A percentile compares a stretch with the other conserved stretches of the same genome.
phyloP scores from a whole-genome alignment of 176 grass and related monocot genomes.

The barley (Hordeum vulgare) region DNA sequence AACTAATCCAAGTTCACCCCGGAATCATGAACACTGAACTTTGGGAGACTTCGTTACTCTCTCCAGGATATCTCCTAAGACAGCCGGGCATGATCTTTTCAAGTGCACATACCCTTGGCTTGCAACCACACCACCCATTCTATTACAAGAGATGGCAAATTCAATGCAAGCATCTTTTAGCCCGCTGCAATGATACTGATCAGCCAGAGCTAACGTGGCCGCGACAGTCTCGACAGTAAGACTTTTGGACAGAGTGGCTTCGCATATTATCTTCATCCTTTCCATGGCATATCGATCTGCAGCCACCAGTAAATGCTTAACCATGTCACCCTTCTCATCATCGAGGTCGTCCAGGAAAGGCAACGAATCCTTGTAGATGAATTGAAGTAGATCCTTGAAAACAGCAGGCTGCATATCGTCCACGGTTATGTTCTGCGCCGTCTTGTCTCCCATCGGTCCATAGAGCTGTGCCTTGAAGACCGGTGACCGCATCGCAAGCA shows the following conservation, averaged over 20 bases:
- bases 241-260: neutral
- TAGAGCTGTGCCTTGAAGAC: neutral
- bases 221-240: neutral
- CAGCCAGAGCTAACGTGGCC: neutral
- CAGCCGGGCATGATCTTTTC: neutral
- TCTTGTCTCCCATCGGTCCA: neutral
- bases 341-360: neutral
- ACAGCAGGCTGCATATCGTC: neutral
- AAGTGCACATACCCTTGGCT: neutral
- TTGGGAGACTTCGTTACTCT: neutral
- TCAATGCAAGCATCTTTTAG: constrained; percentile 1
- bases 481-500: neutral
- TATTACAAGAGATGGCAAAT: neutral
- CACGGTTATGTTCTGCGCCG: neutral
- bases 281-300: neutral
- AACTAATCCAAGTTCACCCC: neutral
- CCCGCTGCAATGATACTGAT: neutral
- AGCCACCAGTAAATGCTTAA: neutral
- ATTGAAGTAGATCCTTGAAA: neutral
- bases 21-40: neutral
- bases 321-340: neutral
- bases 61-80: neutral
- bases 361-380: neutral
- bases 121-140: neutral
- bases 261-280: neutral